These are phyloP conservation scores for Typha latifolia DNA, from an alignment of 176 grass and related monocot genomes.

Conservation along the genomic window DNA sequence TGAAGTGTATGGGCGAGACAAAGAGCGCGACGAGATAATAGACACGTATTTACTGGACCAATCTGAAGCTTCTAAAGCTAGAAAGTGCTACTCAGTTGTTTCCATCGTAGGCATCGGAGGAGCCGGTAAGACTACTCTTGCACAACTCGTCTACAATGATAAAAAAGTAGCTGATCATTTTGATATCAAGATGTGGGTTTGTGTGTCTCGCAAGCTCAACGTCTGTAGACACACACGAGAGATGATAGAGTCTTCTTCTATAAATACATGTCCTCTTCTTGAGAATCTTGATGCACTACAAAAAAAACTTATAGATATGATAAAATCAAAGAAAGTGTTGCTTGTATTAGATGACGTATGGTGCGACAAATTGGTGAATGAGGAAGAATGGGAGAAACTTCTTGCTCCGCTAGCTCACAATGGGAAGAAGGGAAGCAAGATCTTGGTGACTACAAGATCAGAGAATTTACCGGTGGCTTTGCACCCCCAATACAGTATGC, in stretches of 20 bases:
- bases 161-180: background rate
- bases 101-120: slow-evolving; percentile 13
- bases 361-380: background rate
- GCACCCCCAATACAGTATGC: background rate
- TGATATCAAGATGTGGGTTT: slow-evolving; percentile 1
- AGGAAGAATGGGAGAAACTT: background rate
- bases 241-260: too few relatives aligned
- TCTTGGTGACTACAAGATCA: slow-evolving; percentile 17
- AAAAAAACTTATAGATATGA: background rate
- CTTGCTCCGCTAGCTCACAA: too few relatives aligned
- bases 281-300: background rate
- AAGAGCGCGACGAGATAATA: background rate
- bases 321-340: background rate
- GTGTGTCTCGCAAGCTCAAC: background rate
- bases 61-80: background rate
- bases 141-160: slow-evolving; percentile 8
- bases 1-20: slow-evolving; percentile 11
- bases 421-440: slow-evolving; percentile 16
- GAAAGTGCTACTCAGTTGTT: slow-evolving; percentile 1
- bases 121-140: background rate
- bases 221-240: background rate
- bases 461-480: background rate
- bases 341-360: background rate
- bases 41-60: background rate
- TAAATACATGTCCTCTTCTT: background rate